These are phyloP conservation scores for Solanum arcanum DNA, from an alignment of 257 asterid genomes.

Conservation along the genomic window DNA sequence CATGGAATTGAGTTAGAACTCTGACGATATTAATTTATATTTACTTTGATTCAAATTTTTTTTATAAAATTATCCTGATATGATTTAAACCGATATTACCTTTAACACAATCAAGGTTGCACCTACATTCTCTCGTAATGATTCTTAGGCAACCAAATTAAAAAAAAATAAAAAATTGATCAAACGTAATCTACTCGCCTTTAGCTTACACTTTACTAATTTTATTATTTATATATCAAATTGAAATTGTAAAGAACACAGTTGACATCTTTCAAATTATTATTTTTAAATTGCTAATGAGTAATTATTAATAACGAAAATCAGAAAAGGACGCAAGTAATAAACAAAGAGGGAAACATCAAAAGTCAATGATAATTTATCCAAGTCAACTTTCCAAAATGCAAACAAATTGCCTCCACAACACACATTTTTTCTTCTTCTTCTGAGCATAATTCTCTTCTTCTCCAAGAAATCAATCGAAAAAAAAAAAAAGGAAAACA, in stretches of 20 bases:
- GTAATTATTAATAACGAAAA: neutral
- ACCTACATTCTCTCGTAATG: neutral
- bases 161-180: neutral
- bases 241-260: neutral
- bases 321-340: neutral
- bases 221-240: neutral
- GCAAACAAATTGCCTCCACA: neutral
- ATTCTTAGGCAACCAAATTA: neutral
- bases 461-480: neutral
- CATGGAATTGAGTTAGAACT: neutral
- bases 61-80: rapidly evolving
- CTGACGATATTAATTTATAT: neutral
- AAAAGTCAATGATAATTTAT: neutral
- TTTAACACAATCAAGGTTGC: neutral
- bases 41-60: neutral
- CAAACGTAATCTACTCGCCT: neutral
- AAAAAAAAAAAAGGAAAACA: neutral
- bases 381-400: neutral
- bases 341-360: neutral
- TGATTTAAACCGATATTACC: neutral
- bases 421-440: neutral
- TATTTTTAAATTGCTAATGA: neutral
- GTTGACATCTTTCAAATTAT: neutral
- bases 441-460: neutral
- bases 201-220: no score